Base-by-base conservation (phyloP, 2,329 filamentous ascomycete genomes). In the Blumeriella jaapii region DNA sequence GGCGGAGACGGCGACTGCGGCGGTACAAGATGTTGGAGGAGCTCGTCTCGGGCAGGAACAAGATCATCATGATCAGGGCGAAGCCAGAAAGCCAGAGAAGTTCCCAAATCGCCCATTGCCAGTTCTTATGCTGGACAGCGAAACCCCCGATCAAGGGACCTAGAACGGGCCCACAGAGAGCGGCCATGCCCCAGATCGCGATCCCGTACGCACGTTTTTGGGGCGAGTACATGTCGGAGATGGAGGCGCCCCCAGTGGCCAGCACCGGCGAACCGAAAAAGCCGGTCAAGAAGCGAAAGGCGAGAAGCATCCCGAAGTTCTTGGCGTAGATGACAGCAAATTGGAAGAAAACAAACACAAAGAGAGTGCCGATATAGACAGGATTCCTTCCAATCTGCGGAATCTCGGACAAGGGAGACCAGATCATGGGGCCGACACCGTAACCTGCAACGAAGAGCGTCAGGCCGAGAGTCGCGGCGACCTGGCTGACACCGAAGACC, bases 341-440 rank as follows among this genome's bases (percentile, higher is more conserved):
- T 27, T 68, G 59, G 31, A 74, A 55, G 22, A 67, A 58, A 35
- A 81, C 72, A 50, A 82, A 84, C 14, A 82, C 60, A 34, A 70
- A 67, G 55, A 82, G 75, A 4, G 77, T 78, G 44, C 71, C 55
- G 26, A 81, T 69, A 55, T 83, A 83, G 2, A 78, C 67, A 0
- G 70, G 69, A 49, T 77, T 83, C 6, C 79, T 65, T 2, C 80
- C 78, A 34, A 83, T 66, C 28, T 64, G 53, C 0, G 78, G 75
- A 11, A 83, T 70, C 57, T 83, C 79, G 26, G 64, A 69, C 35
- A 83, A 55, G 0, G 78, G 79, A 0, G 73, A 72, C 58, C 72
- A 82, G 20, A 82, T 41, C 36, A 82, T 58, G 1, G 77, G 76
- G 0, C 76, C 77, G 10, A 74, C 50, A 10, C 76, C 75, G 41